A percentile compares a stretch with the other conserved stretches of the same genome.
phyloP scores from a whole-genome alignment of 2,329 filamentous ascomycete genomes.

The Penicillium sp. region DNA sequence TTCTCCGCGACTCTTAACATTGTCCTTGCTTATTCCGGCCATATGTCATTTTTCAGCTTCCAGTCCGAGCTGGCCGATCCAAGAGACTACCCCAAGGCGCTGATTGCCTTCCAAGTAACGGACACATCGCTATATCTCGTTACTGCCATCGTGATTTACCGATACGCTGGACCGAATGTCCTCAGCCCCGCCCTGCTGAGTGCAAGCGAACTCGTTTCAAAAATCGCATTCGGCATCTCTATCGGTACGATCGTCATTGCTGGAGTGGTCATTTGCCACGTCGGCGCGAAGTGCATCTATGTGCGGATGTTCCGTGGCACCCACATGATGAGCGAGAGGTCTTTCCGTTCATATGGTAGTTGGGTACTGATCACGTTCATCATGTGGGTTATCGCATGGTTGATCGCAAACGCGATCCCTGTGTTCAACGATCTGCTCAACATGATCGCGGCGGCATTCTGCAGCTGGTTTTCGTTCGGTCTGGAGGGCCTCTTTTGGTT shows the following conservation, averaged over 20 bases:
- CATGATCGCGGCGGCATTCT: constrained; percentile 45
- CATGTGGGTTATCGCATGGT: constrained; percentile 60
- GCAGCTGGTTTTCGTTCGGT: constrained; percentile 3
- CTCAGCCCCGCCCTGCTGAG: constrained; percentile 65
- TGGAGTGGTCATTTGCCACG: constrained; percentile 66
- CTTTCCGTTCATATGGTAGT: constrained; percentile 48
- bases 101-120: constrained; percentile 59
- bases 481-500: constrained; percentile 31
- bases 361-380: constrained; percentile 58
- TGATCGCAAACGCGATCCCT: constrained; percentile 68
- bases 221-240: constrained; percentile 65
- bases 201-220: constrained; percentile 54
- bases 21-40: constrained; percentile 26
- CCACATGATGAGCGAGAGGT: constrained; percentile 51
- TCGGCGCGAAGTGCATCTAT: constrained; percentile 65
- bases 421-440: constrained; percentile 65
- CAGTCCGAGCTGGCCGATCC: constrained; percentile 63
- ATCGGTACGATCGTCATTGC: constrained; percentile 68
- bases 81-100: constrained; percentile 58
- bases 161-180: constrained; percentile 61
- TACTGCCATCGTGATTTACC: constrained; percentile 66
- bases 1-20: not conserved
- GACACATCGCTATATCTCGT: constrained; percentile 63
- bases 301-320: constrained; percentile 60
- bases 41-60: constrained; percentile 65